Conservation (phyloP, 768 basidiomycete genomes). For the Pisolithus microcarpus region DNA sequence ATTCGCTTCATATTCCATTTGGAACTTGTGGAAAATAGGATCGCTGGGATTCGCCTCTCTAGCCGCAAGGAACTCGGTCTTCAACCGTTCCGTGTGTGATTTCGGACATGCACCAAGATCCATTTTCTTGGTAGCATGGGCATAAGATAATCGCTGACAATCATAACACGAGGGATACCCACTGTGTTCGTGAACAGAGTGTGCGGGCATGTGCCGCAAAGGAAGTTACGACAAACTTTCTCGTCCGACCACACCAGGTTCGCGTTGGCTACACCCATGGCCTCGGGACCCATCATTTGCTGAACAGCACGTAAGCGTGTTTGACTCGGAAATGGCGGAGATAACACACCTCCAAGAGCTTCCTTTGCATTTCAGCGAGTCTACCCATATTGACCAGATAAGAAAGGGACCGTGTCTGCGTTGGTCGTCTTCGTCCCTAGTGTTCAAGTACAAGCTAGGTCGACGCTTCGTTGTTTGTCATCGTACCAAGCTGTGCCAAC, state of each 20-base stretch:
- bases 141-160: background rate
- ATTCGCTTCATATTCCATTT: conserved; percentile 93
- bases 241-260: conserved; percentile 93
- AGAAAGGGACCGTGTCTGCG: background rate
- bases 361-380: conserved; percentile 95
- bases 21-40: conserved; percentile 80
- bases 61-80: conserved; percentile 80
- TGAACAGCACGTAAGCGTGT: conserved; percentile 24
- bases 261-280: conserved; percentile 92
- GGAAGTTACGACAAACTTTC: conserved; percentile 96
- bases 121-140: conserved; percentile 67
- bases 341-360: conserved; percentile 66
- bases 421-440: background rate
- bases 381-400: conserved; percentile 64
- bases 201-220: conserved; percentile 98
- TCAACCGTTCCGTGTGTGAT: conserved; percentile 89
- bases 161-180: conserved; percentile 24
- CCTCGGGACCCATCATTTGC: conserved; percentile 99
- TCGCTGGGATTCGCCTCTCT: conserved; percentile 69
- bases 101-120: conserved; percentile 97
- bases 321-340: conserved; percentile 18
- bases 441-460: background rate
- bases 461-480: conserved; percentile 7
- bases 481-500: conserved; percentile 21
- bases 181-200: conserved; percentile 97